Evolutionary conservation across 23 red algal genomes (phyloP).

Genomic region (Gracilaria vermiculophylla): DNA sequence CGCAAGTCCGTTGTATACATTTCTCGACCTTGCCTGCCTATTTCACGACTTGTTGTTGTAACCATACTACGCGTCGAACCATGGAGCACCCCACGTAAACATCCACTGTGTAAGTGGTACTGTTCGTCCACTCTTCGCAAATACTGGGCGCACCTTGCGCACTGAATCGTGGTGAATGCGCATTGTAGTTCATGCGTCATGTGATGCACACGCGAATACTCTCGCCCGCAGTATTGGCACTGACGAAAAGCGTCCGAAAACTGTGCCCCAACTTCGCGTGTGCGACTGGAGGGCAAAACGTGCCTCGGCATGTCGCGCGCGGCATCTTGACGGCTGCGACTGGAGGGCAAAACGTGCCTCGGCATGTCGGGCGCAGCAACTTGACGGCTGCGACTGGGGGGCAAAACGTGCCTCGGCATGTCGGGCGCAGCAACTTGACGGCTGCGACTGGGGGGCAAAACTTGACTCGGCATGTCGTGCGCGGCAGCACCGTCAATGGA

Average conservation of each 20-base stretch:
- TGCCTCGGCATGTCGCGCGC: too few relatives aligned
- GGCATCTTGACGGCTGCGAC: too few relatives aligned
- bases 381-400: neutral
- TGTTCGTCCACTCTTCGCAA: constrained; percentile 15
- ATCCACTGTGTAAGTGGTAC: constrained; percentile 15
- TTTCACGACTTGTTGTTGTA: neutral
- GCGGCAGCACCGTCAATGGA: neutral
- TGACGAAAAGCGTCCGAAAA: neutral
- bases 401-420: neutral
- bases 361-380: too few relatives aligned
- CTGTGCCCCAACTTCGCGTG: neutral
- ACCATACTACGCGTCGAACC: neutral
- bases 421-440: neutral
- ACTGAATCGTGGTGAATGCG: constrained; percentile 9
- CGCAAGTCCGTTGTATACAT: constrained; percentile 3
- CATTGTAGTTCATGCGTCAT: constrained; percentile 9
- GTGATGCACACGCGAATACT: neutral
- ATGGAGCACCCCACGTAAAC: constrained; percentile 9
- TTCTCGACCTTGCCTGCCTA: neutral
- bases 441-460: neutral
- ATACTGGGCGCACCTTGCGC: neutral
- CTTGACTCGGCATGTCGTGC: neutral
- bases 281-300: too few relatives aligned
- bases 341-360: too few relatives aligned
- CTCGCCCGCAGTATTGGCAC: neutral